Evolutionary conservation across 2,329 filamentous ascomycete genomes (phyloP).

Genomic region (Parastagonospora nodorum): DNA sequence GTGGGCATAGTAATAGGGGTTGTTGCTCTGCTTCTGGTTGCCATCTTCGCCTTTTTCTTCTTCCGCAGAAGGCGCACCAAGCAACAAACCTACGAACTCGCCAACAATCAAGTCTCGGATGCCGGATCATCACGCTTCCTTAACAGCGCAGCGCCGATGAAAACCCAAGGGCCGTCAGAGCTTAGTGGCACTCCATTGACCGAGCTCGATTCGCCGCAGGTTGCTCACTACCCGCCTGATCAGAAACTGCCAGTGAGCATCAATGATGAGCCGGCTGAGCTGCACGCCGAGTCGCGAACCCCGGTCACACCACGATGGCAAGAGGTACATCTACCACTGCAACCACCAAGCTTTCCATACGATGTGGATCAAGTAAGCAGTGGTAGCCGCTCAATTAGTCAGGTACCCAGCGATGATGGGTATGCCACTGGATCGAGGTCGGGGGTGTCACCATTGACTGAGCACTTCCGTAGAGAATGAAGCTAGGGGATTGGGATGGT

Average conservation of each 20-base stretch:
- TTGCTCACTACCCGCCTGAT: slow-evolving; percentile 16
- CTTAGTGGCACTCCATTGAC: slow-evolving; percentile 30
- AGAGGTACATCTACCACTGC: slow-evolving; percentile 23
- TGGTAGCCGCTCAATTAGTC: slow-evolving; percentile 23
- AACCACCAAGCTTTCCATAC: slow-evolving; percentile 11
- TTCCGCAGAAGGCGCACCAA: slow-evolving; percentile 24
- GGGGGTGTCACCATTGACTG: slow-evolving; percentile 25
- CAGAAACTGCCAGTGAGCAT: slow-evolving; percentile 26
- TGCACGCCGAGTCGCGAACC: slow-evolving; percentile 25
- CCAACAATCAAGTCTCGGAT: slow-evolving; percentile 26
- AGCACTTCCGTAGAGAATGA: slow-evolving; percentile 6
- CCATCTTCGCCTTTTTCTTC: slow-evolving; percentile 25
- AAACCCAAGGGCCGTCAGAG: slow-evolving; percentile 24
- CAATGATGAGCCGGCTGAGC: slow-evolving; percentile 29
- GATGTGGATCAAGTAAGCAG: slow-evolving; percentile 27
- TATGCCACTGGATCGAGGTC: slow-evolving; percentile 9
- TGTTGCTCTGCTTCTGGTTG: slow-evolving; percentile 19
- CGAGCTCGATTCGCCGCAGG: slow-evolving; percentile 25
- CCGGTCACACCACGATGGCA: slow-evolving; percentile 27
- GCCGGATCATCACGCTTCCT: slow-evolving; percentile 12
- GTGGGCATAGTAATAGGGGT: slow-evolving; percentile 39
- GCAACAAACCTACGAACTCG: slow-evolving; percentile 26
- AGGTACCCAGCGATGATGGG: slow-evolving; percentile 29
- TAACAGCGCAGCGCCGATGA: slow-evolving; percentile 8
- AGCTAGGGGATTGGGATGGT: not conserved